Conservation (phyloP, 805 yeast genomes). For the Kazachstania psychrophila region DNA sequence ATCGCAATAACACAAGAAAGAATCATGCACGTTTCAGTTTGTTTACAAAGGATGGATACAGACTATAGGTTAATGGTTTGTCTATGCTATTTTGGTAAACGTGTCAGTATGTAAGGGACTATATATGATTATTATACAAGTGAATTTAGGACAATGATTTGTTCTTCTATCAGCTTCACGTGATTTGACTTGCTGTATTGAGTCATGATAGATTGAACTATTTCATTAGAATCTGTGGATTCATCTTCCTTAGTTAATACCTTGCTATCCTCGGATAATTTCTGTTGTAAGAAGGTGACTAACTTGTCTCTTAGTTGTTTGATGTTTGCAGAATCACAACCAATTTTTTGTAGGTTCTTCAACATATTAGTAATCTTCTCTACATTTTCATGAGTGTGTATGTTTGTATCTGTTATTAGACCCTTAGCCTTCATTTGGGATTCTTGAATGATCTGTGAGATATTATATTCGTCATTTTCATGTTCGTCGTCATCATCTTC, state of each 20-base stretch:
- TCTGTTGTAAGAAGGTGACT: not conserved
- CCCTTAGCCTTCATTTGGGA: slow-evolving; percentile 9
- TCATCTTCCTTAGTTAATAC: not conserved
- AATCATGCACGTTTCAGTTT: no score
- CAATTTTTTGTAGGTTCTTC: slow-evolving; percentile 5
- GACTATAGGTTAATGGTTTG: no score
- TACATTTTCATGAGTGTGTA: slow-evolving; percentile 3
- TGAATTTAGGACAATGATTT: no score
- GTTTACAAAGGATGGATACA: no score
- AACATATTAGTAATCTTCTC: slow-evolving; percentile 5
- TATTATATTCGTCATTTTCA: slow-evolving; percentile 1
- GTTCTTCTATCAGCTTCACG: no score
- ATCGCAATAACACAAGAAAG: no score
- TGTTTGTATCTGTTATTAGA: slow-evolving; percentile 2
- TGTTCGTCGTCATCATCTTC: slow-evolving; percentile 1
- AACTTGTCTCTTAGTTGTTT: slow-evolving; percentile 4
- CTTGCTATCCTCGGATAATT: not conserved
- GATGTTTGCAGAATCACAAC: slow-evolving; percentile 2
- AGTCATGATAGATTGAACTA: not conserved
- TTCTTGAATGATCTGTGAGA: slow-evolving; percentile 3
- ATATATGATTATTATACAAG: no score
- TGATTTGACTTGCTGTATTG: not conserved
- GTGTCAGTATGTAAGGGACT: no score
- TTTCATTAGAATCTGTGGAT: not conserved
- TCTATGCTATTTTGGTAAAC: no score